Base-by-base conservation (phyloP, 202 grass and related monocot genomes). In the Setaria viridis region DNA sequence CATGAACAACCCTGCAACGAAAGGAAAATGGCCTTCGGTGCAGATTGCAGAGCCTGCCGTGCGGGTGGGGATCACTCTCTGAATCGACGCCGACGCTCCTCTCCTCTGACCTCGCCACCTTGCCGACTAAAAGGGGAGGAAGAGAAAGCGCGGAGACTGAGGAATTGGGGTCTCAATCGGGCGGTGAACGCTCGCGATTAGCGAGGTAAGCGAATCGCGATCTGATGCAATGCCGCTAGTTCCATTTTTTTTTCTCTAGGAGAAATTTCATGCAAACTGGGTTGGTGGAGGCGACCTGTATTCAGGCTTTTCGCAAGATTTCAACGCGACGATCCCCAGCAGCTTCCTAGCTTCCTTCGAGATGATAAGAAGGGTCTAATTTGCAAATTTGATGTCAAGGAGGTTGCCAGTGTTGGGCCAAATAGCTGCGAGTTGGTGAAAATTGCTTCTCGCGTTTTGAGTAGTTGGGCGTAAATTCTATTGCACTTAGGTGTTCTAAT, bases 191-290 rank as follows among this genome's bases (percentile, higher is more conserved):
- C 11, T 8, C 3, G 48, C 47, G 8, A 5, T 13, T 49, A 0
- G 14, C 19, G 41, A 74, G 74, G 88, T 86, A 74, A 49, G 69
- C 81, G 25, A 60, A n/a, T 33, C 70, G 42, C 30, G 1, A n/a
- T 5, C 17, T 41, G 17, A 35, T 1, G 55, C 45, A 32, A 76
- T 54, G 53, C 17, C 11, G 66, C 3, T 20, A 0, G 16, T 59
- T 51, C 5, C 45, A 20, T 0, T 10, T 25, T 0, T 9, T 14
- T 0, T 67, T 65, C 42, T 19, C 17, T 11, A 20, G 39, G 21
- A 13, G 49, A 30, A 57, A 77, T 34, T 48, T 15, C n/a, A 15
- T 46, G 35, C 43, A 7, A 17, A 32, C 8, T 43, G 13, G 13
- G 21, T 33, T 5, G 34, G 29, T 56, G 9, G 39, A 7, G 51